A percentile compares a stretch with the other conserved stretches of the same genome.
Evolutionary conservation across 305 asterid genomes (phyloP).

Genomic region (Ilex paraguariensis): DNA sequence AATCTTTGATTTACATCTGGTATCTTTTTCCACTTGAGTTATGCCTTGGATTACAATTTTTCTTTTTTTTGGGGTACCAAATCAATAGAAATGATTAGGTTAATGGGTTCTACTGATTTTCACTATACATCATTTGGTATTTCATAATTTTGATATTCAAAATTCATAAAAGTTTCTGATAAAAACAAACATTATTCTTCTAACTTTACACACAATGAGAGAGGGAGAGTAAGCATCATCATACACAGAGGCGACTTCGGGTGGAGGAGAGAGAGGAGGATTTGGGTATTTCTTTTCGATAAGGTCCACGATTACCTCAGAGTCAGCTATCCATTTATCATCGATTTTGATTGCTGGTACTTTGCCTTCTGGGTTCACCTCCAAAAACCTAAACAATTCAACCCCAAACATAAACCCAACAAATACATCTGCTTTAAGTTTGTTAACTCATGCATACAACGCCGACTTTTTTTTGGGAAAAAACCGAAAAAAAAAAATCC

Average conservation of each 20-base stretch:
- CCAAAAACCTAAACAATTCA: conserved; percentile 51
- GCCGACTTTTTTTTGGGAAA: no score
- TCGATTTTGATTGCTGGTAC: conserved; percentile 71
- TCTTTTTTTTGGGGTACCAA: no score
- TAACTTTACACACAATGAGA: not conserved
- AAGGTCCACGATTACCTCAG: conserved; percentile 69
- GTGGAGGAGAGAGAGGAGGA: conserved; percentile 56
- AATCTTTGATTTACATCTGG: no score
- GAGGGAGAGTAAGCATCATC: conserved; percentile 8
- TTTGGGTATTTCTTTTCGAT: conserved; percentile 68
- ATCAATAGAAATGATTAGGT: no score
- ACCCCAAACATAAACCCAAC: not conserved
- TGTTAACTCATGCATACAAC: not conserved
- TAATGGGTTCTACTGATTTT: no score
- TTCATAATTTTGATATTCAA: no score
- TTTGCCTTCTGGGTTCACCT: conserved; percentile 69
- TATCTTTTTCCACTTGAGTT: no score
- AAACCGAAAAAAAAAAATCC: not conserved
- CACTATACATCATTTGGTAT: no score
- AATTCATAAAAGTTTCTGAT: no score
- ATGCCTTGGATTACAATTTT: no score
- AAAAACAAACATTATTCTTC: no score
- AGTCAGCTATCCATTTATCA: conserved; percentile 69
- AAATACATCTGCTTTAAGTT: not conserved
- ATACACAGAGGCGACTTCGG: conserved; percentile 66